Base-by-base conservation (phyloP, 169 alveolate species). In the Cryptosporidium canis region DNA sequence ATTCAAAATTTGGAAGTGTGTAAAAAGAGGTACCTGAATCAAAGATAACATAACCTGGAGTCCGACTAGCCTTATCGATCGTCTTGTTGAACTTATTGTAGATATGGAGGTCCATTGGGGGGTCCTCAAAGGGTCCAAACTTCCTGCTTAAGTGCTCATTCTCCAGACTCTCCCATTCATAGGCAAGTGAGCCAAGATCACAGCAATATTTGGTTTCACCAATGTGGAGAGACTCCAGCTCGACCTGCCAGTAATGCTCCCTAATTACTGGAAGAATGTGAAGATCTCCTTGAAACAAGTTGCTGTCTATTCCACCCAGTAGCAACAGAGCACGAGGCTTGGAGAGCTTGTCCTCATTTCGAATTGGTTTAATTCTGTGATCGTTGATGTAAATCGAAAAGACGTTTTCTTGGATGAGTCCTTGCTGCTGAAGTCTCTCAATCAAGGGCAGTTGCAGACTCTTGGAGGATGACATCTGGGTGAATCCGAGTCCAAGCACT, bases 211-310 rank as follows among this genome's bases (percentile, higher is more conserved):
- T 93, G 27, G 90, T 90, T 53, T 93, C 93, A 0, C 96, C 97
- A 16, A 95, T 90, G 53, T 87, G 93, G n/a, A 95, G 83, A 8
- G 90, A 96, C 67, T 94, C 97, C 21, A 95, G 83, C 18, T 91
- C 83, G 6, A 94, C 96, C 83, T 95, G 96, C 97, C 97, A 95
- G 48, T 95, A 95, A 51, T 94, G 96, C 83, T 95, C 97, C 31
- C 96, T 85, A 18, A 83, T 85, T 3, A 95, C 97, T 11, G 96
- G 97, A 43, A 95, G 92, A 95, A 95, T 92, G 27, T 93, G 92
- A 16, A 95, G 87, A 1, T 91, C 92, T 0, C 95, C 94, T 67
- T 91, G 92, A 53, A 92, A 95, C 58, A 91, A 93, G 0, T 91
- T 90, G 8, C 91, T 92, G 41, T 94, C 95, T 21, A 94, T 93